Evolutionary conservation across 2,329 filamentous ascomycete genomes (phyloP).

Genomic region (Aspergillus tamarii): DNA sequence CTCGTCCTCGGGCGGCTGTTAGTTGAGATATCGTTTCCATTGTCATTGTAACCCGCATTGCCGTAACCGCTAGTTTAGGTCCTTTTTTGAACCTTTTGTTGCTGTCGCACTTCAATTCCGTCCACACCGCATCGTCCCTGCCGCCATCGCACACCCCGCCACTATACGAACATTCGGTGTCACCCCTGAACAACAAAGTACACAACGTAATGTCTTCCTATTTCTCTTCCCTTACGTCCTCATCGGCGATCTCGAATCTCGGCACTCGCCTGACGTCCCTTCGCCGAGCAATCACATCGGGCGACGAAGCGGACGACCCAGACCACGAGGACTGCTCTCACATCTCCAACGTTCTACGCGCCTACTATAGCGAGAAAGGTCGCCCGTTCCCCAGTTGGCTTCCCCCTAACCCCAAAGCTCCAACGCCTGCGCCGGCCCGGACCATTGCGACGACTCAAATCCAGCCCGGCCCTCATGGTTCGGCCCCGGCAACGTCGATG

Average conservation of each 20-base stretch:
- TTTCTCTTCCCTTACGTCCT: constrained; percentile 67
- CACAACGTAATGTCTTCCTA: constrained; percentile 70
- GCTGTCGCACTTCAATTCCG: constrained; percentile 6
- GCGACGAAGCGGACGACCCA: constrained; percentile 48
- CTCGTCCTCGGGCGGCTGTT: background rate
- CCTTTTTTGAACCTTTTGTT: background rate
- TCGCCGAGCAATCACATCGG: constrained; percentile 50
- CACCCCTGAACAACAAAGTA: constrained; percentile 4
- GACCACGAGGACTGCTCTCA: constrained; percentile 81
- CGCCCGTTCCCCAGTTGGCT: constrained; percentile 83
- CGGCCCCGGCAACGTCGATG: constrained; percentile 32
- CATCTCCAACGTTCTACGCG: constrained; percentile 87
- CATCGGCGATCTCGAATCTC: constrained; percentile 54
- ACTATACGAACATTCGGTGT: constrained; percentile 6
- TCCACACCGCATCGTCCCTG: constrained; percentile 4
- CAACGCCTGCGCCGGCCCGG: constrained; percentile 54
- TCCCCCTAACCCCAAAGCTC: constrained; percentile 81
- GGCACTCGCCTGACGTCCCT: constrained; percentile 61
- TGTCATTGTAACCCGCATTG: background rate
- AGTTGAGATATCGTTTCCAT: background rate
- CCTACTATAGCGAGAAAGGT: constrained; percentile 89
- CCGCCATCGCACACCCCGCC: background rate
- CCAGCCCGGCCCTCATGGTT: constrained; percentile 47
- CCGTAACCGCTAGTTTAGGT: background rate
- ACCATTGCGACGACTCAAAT: constrained; percentile 55